These are phyloP conservation scores for Hevea brasiliensis DNA, from an alignment of 345 rosid species.

Conservation along the genomic window DNA sequence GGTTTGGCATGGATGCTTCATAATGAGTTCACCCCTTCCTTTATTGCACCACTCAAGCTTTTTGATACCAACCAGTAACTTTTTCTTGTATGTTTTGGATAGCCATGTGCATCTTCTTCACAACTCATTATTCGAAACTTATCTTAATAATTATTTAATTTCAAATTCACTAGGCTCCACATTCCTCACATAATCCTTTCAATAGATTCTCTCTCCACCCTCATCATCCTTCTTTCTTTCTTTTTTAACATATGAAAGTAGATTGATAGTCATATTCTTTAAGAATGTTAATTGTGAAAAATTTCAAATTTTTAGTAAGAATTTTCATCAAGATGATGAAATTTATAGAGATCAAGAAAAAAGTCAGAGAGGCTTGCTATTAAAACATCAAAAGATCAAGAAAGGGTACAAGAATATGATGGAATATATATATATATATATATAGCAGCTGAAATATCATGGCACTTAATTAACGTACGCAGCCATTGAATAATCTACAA, in stretches of 20 bases:
- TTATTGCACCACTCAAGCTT: constrained; percentile 8
- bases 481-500: neutral
- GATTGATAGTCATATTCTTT: too few species aligned
- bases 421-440: neutral
- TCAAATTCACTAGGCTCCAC: constrained; percentile 18
- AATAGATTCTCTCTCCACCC: neutral
- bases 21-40: constrained; percentile 22
- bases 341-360: neutral
- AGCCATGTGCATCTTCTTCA: constrained; percentile 45
- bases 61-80: constrained; percentile 30
- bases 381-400: neutral
- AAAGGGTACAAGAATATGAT: neutral
- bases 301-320: too few species aligned
- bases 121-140: constrained; percentile 33
- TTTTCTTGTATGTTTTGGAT: constrained; percentile 19
- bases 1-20: constrained; percentile 21
- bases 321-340: too few species aligned
- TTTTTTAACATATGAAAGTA: neutral
- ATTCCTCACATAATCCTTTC: neutral
- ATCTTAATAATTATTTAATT: constrained; percentile 25
- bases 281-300: too few species aligned
- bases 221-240: neutral
- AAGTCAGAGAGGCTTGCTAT: neutral
- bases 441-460: too few species aligned
- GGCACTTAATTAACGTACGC: neutral